Conservation (phyloP, 1,139 yeast species). For the Geotrichum klebahnii region DNA sequence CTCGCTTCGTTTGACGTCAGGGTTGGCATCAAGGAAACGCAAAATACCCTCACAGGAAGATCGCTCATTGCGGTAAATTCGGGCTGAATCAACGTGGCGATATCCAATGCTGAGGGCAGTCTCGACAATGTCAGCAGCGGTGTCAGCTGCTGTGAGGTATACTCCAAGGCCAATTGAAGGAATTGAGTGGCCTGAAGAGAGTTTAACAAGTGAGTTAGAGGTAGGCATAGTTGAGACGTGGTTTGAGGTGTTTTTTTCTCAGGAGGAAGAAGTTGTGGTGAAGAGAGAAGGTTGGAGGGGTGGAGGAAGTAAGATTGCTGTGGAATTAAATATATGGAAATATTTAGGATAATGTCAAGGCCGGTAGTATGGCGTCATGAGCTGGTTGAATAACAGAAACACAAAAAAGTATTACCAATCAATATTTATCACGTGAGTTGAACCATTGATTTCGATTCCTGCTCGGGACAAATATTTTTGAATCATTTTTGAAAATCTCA, state of each 20-base stretch:
- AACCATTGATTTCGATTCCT: no score
- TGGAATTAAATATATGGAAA: no score
- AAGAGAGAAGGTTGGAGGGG: no score
- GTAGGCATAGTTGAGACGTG: neutral
- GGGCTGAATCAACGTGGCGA: constrained; percentile 65
- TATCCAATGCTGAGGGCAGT: constrained; percentile 60
- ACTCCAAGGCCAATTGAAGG: constrained; percentile 61
- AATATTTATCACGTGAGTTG: no score
- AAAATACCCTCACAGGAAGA: constrained; percentile 52
- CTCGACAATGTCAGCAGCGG: constrained; percentile 45
- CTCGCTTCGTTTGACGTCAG: constrained; percentile 40
- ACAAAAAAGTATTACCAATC: no score
- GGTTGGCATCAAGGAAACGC: constrained; percentile 42
- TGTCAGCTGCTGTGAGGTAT: constrained; percentile 45
- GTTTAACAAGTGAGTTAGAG: constrained; percentile 24
- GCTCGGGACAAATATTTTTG: no score
- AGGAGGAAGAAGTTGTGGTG: neutral
- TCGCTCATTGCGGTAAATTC: constrained; percentile 53
- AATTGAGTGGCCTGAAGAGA: constrained; percentile 45
- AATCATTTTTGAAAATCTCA: no score
- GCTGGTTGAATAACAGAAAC: no score
- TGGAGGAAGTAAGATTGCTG: no score
- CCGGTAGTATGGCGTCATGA: no score
- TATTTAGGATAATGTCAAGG: no score
- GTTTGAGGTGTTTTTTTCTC: neutral